Conservation (phyloP, 257 asterid genomes). For the Lycium ferocissimum region DNA sequence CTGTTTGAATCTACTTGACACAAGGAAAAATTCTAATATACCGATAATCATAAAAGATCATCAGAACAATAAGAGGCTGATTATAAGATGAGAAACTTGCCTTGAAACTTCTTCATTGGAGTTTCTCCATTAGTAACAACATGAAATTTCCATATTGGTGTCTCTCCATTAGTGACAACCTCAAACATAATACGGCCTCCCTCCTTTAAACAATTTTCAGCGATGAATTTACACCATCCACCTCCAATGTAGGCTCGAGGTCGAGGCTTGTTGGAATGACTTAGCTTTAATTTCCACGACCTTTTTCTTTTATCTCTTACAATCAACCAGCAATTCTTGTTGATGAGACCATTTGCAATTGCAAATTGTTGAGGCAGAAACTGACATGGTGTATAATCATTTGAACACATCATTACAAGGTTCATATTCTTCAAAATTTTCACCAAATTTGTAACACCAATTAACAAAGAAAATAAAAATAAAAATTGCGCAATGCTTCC, state of each 20-base stretch:
- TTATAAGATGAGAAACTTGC: not conserved
- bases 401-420: not conserved
- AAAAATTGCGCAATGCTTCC: not conserved
- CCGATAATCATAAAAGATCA: not conserved
- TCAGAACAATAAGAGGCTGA: not conserved
- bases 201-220: not conserved
- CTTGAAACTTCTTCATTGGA: not conserved
- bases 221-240: not conserved
- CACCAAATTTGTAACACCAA: not conserved
- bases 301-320: not conserved
- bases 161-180: slow-evolving; percentile 1
- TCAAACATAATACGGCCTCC: not conserved
- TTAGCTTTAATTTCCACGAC: not conserved
- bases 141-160: not conserved
- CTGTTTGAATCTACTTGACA: not conserved
- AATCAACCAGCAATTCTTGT: not conserved
- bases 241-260: not conserved
- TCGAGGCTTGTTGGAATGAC: not conserved
- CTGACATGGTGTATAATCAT: not conserved
- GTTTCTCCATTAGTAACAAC: not conserved
- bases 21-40: not conserved
- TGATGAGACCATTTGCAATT: not conserved
- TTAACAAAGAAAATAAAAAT: not conserved
- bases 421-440: not conserved
- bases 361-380: not conserved